These are phyloP conservation scores for Citrus inodora DNA, from an alignment of 345 rosid species.

Conservation along the genomic window DNA sequence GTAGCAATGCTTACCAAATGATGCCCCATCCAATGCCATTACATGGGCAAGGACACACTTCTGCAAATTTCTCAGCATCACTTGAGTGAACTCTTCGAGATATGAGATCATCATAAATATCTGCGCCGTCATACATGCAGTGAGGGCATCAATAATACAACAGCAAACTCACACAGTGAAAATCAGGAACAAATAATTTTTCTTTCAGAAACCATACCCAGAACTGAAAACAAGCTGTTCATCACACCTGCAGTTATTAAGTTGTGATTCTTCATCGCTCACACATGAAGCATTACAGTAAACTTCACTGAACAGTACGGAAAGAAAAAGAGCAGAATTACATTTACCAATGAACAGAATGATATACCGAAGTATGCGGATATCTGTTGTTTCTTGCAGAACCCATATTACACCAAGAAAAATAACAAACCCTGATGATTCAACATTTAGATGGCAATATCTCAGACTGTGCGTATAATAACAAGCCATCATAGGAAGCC, in stretches of 20 bases:
- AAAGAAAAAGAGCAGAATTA: constrained; percentile 7
- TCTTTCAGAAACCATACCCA: constrained; percentile 34
- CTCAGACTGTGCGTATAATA: neutral
- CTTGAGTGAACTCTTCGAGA: constrained; percentile 67
- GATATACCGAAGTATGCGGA: constrained; percentile 47
- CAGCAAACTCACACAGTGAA: neutral
- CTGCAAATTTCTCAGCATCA: constrained; percentile 75
- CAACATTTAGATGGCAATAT: constrained; percentile 9
- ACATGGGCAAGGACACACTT: constrained; percentile 70
- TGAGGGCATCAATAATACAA: neutral
- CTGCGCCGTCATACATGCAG: constrained; percentile 24
- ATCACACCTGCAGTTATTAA: constrained; percentile 49
- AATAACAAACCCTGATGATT: constrained; percentile 45
- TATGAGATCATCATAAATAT: constrained; percentile 69
- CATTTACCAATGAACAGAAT: constrained; percentile 59
- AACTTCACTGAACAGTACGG: neutral
- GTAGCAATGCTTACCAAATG: constrained; percentile 45
- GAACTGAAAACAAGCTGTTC: constrained; percentile 76
- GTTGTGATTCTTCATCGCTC: constrained; percentile 2
- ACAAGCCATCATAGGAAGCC: neutral
- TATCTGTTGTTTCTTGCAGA: constrained; percentile 57
- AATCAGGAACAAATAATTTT: constrained; percentile 4
- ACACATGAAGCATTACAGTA: neutral
- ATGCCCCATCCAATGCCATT: constrained; percentile 66
- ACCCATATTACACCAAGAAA: constrained; percentile 60